Percentiles rank a stretch among this genome's conserved stretches.
Evolutionary conservation across 768 basidiomycete species (phyloP).

Genomic region (Tylopilus balloui): DNA sequence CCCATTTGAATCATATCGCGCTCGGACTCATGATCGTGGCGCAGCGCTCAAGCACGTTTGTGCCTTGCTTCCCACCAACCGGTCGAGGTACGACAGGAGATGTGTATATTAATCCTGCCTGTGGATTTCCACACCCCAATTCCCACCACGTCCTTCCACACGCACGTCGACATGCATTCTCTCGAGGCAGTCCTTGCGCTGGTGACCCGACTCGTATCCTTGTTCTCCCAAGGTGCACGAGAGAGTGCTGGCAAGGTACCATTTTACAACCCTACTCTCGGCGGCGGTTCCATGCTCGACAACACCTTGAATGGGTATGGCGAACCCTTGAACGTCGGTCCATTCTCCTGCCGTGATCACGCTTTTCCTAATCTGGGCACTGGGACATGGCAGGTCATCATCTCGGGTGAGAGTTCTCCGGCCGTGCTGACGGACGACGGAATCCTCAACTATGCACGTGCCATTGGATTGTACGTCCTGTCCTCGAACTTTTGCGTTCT

Average conservation of each 20-base stretch:
- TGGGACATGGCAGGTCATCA: conserved; percentile 45
- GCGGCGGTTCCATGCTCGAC: conserved; percentile 43
- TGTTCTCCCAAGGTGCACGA: background rate
- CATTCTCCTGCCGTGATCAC: background rate
- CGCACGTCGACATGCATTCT: conserved; percentile 6
- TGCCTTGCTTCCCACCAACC: background rate
- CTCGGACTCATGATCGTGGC: too few relatives aligned
- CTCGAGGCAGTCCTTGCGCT: background rate
- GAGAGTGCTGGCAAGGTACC: conserved; percentile 10
- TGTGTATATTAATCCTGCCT: background rate
- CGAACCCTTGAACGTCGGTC: conserved; percentile 42
- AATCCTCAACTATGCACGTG: conserved; percentile 53
- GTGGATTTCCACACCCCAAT: background rate
- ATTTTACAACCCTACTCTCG: conserved; percentile 33
- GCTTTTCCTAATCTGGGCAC: background rate
- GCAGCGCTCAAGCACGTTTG: background rate
- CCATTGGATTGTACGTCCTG: conserved; percentile 56
- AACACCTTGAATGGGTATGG: conserved; percentile 37
- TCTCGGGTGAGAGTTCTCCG: conserved; percentile 59
- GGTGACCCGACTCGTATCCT: background rate
- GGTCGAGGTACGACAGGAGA: background rate
- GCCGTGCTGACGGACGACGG: conserved; percentile 53
- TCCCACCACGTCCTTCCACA: background rate
- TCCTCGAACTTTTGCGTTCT: background rate
- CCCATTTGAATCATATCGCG: background rate